phyloP scores from a whole-genome alignment of 257 asterid species.

The Petunia secreta region DNA sequence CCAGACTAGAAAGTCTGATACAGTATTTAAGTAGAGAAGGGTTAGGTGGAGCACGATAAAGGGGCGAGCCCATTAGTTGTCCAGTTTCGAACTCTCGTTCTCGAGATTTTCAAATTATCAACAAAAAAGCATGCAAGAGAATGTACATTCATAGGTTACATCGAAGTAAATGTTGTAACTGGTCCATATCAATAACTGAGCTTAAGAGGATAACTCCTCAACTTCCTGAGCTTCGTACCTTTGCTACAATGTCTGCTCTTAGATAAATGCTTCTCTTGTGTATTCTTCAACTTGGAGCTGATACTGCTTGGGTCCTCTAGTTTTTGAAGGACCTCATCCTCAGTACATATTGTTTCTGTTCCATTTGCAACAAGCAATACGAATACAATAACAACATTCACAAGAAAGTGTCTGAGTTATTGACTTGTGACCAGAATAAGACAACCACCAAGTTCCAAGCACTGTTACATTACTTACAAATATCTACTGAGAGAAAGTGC shows the following conservation, averaged over 20 bases:
- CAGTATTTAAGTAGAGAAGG: neutral
- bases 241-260: constrained; percentile 26
- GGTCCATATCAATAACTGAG: neutral
- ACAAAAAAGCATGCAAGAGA: neutral
- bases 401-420: constrained; percentile 5
- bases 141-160: neutral
- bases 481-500: constrained; percentile 74
- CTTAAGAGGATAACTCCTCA: no score
- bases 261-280: constrained; percentile 17
- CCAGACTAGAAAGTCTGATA: neutral
- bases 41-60: no score
- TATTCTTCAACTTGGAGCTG: constrained; percentile 23
- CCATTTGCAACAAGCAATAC: constrained; percentile 35
- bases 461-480: constrained; percentile 64
- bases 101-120: no score
- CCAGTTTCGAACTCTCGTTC: no score
- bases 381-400: constrained; percentile 8
- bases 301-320: constrained; percentile 59
- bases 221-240: constrained; percentile 35
- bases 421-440: constrained; percentile 33
- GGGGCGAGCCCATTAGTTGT: no score
- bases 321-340: constrained; percentile 79
- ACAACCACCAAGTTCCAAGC: constrained; percentile 31
- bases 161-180: neutral
- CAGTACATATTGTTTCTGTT: constrained; percentile 78